Evolutionary conservation across 129 eudicot genomes (phyloP), one percentile per base, ranked within the genome.

Genomic region (Flaveria ramosissima): DNA sequence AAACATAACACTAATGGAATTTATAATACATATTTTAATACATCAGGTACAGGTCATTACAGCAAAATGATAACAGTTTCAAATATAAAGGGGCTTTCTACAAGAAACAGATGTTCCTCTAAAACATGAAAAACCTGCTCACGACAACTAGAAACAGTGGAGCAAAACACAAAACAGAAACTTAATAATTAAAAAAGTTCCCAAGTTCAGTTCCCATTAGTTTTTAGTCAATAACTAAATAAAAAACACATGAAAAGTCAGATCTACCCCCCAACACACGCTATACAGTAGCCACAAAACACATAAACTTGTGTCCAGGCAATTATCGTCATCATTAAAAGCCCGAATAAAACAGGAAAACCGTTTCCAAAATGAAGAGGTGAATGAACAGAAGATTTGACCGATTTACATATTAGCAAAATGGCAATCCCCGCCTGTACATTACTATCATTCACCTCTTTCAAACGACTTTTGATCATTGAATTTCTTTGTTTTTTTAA

Each of bases 271-370:
- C 63, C 50, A 41, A n/a, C 23, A 15, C 69, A 55, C 81, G 63
- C 80, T 68, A 83, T 80, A 83, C 84, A 77, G 53, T 85, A 72
- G 77, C 65, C 77, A 61, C 78, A 62, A 46, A 55, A 77, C 60
- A 69, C 78, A 51, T 78, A 73, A 68, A 73, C 80, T 73, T 74
- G 73, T 64, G 73, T 61, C 63, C 41, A 36, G 41, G 41, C 7
- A 36, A 36, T 36, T 36, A 39, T 73, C 68, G 50, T 60, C 77
- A 36, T 32, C 56, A 21, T 17, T 65, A 69, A 61, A 26, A 61
- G 68, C 45, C 75, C 5, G 48, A 65, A 65, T 36, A 16, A 64
- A 39, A 65, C 63, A 72, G 43, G 14, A 72, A 78, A 78, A 79
- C 20, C 56, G 65, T 70, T 23, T 72, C 61, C 74, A 82, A 76